phyloP scores from a whole-genome alignment of 352 stramenopile genomes.

The Phytophthora multivora region DNA sequence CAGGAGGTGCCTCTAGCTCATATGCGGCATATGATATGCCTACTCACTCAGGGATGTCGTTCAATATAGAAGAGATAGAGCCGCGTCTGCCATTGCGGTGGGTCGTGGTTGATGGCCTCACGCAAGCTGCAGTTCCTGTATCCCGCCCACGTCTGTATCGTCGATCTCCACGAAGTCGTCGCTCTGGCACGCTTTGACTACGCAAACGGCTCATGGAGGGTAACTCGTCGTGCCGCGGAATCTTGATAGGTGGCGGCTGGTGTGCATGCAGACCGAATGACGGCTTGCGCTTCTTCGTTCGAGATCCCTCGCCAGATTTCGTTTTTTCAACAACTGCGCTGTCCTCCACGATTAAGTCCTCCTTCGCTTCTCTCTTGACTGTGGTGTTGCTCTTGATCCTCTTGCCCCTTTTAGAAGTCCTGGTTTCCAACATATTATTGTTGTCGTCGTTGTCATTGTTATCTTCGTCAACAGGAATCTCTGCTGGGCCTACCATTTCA shows the following conservation, averaged over 20 bases:
- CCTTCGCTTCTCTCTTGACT: slow-evolving; percentile 7
- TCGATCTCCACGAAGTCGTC: slow-evolving; percentile 30
- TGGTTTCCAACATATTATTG: not conserved
- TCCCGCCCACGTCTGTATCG: slow-evolving; percentile 26
- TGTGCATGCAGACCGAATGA: slow-evolving; percentile 27
- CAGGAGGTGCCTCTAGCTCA: not conserved
- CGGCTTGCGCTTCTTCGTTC: slow-evolving; percentile 43
- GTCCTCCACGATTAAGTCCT: not conserved
- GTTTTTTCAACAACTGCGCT: slow-evolving; percentile 2
- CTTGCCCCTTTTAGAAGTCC: slow-evolving; percentile 19
- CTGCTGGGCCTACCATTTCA: slow-evolving; percentile 16
- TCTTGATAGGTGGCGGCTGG: slow-evolving; percentile 68
- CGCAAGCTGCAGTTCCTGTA: slow-evolving; percentile 2
- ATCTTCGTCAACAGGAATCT: slow-evolving; percentile 3
- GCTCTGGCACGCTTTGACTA: slow-evolving; percentile 53
- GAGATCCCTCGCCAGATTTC: slow-evolving; percentile 1
- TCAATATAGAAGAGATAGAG: slow-evolving; percentile 79
- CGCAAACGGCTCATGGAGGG: slow-evolving; percentile 38
- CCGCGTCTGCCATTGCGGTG: slow-evolving; percentile 60
- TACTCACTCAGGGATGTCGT: slow-evolving; percentile 48
- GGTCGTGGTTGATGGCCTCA: slow-evolving; percentile 61
- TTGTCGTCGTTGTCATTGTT: not conserved
- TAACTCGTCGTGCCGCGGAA: slow-evolving; percentile 52
- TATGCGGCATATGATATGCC: no score
- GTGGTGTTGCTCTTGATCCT: slow-evolving; percentile 27